Evolutionary conservation across 495 filamentous ascomycete genomes (phyloP).

Genomic region (Ramalina peruviana): DNA sequence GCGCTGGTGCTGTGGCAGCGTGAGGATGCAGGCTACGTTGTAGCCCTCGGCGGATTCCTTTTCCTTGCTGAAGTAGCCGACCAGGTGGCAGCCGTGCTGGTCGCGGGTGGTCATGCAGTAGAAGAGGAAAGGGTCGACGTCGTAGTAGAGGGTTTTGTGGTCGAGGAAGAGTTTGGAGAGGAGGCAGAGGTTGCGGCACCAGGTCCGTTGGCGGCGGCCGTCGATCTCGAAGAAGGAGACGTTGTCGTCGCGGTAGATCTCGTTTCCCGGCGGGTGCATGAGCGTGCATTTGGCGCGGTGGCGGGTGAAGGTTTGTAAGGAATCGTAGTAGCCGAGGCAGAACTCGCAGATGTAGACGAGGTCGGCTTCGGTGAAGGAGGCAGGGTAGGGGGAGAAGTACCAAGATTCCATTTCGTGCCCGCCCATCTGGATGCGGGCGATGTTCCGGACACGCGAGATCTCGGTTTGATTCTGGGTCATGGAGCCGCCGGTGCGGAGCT

Average conservation of each 20-base stretch:
- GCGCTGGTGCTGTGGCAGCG: conserved; percentile 86
- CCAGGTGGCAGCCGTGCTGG: conserved; percentile 76
- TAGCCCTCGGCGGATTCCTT: conserved; percentile 93
- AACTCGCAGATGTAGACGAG: conserved; percentile 95
- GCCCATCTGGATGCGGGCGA: conserved; percentile 86
- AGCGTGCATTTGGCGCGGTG: conserved; percentile 86
- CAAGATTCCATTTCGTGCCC: conserved; percentile 85
- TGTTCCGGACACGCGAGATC: conserved; percentile 88
- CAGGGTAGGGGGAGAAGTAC: conserved; percentile 97
- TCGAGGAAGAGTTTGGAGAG: conserved; percentile 93
- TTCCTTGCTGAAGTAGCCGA: conserved; percentile 97
- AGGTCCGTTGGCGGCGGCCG: conserved; percentile 83
- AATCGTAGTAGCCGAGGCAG: conserved; percentile 81
- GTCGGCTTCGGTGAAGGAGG: conserved; percentile 72
- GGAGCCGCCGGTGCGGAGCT: conserved; percentile 79
- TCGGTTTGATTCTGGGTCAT: conserved; percentile 99
- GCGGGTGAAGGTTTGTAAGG: conserved; percentile 60
- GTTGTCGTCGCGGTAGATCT: conserved; percentile 90
- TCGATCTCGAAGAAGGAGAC: conserved; percentile 98
- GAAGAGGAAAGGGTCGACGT: conserved; percentile 96
- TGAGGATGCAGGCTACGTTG: conserved; percentile 95
- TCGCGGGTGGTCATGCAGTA: conserved; percentile 92
- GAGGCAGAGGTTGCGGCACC: conserved; percentile 92
- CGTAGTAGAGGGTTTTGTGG: conserved; percentile 99
- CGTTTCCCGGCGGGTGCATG: conserved; percentile 88